Base-by-base conservation (phyloP, 768 basidiomycete species). In the Coprinopsis marcescibilis region DNA sequence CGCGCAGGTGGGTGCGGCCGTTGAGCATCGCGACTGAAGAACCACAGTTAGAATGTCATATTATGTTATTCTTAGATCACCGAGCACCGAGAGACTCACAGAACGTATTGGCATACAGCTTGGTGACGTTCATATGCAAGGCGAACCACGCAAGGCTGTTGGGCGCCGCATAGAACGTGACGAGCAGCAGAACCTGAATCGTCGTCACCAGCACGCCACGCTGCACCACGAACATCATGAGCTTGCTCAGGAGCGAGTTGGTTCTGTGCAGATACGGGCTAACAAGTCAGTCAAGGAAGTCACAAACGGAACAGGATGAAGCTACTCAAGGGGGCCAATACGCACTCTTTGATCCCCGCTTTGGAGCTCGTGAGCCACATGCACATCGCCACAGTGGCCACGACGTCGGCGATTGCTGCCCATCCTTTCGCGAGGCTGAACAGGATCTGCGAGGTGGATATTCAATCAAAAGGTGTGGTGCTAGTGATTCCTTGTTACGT, bases 31-130 rank as follows among this genome's bases (percentile, higher is more conserved):
- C 65, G 47, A 65, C 65, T 67, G 42, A 10, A 50, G n/a, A 38
- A 19, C 20, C n/a, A 21, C 21, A 1, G 17, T 13, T 19, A 36
- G 46, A 17, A 33, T 15, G n/a, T n/a, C n/a, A n/a, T 29, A 40
- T 8, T 7, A 29, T 34, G 41, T 19, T 45, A 29, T 19, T 14
- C 10, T 6, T 23, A n/a, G 24, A 27, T 21, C 21, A 10, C 34
- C 14, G 25, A 42, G 42, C 12, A 80, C n/a, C 17, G 25, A 8
- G 11, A 8, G 38, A 65, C 73, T 63, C 45, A 74, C 73, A 74
- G 56, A 74, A 74, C 1, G 72, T 73, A 49, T 74, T 74, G 14
- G 69, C 72, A 50, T 75, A 75, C 6, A 75, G 59, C 36, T 70
- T 73, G 3, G 72, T 74, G 7, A 73, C 68, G 46, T 72, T 73